Conservation (phyloP, 2,329 filamentous ascomycete species). For the Trichoderma sp. region DNA sequence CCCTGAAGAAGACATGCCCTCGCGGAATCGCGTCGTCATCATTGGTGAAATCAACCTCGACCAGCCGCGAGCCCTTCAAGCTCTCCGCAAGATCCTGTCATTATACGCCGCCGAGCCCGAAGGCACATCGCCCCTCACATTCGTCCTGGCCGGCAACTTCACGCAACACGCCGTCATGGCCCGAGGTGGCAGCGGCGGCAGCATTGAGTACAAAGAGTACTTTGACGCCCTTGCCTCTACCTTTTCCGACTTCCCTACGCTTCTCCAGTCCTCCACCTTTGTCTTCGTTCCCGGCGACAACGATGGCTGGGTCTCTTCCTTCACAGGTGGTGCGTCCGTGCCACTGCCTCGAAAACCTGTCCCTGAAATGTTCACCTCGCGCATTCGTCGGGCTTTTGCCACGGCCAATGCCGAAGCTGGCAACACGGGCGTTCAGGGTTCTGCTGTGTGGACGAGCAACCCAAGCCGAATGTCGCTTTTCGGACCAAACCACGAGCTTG, state of each 20-base stretch:
- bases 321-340: constrained; percentile 70
- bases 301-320: constrained; percentile 92
- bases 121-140: constrained; percentile 68
- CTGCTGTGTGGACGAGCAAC: constrained; percentile 85
- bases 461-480: constrained; percentile 81
- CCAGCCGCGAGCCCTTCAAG: constrained; percentile 74
- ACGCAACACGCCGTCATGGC: constrained; percentile 63
- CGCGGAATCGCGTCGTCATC: constrained; percentile 63
- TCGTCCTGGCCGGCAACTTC: constrained; percentile 87
- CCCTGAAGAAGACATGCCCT: constrained; percentile 35
- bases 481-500: constrained; percentile 82
- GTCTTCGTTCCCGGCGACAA: constrained; percentile 95
- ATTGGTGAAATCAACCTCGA: constrained; percentile 86
- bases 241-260: constrained; percentile 76
- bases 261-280: constrained; percentile 79
- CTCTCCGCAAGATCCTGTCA: constrained; percentile 74
- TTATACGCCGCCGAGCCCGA: constrained; percentile 67
- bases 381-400: constrained; percentile 77
- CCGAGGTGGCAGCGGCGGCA: constrained; percentile 69
- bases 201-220: constrained; percentile 95
- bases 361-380: constrained; percentile 85
- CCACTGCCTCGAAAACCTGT: constrained; percentile 69
- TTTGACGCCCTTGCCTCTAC: constrained; percentile 85
- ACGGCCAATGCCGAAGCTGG: constrained; percentile 71
- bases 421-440: constrained; percentile 40